phyloP scores from a whole-genome alignment of 306 rosid species.

The Glycine soja region DNA sequence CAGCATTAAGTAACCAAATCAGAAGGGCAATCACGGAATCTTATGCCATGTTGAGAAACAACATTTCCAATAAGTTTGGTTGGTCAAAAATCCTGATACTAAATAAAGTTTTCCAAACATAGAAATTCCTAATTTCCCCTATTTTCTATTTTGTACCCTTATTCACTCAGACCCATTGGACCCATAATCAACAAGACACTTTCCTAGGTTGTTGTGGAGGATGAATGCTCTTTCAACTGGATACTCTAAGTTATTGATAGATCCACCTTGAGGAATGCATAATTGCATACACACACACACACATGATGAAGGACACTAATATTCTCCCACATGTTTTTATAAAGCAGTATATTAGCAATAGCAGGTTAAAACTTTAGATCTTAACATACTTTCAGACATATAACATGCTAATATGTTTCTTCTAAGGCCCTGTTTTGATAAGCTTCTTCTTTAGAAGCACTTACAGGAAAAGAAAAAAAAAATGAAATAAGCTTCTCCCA shows the following conservation, averaged over 20 bases:
- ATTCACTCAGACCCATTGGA: neutral
- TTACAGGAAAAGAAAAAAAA: no score
- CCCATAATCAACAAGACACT: neutral
- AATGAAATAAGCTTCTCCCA: neutral
- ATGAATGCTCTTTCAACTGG: neutral
- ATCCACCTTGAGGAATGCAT: neutral
- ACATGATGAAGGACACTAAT: neutral
- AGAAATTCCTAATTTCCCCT: neutral
- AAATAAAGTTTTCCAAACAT: neutral
- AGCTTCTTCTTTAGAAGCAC: no score
- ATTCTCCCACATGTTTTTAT: neutral
- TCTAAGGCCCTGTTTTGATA: no score
- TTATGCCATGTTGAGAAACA: neutral
- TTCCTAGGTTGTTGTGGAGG: neutral
- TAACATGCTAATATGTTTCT: neutral
- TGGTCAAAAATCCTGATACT: neutral
- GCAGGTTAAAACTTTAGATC: neutral
- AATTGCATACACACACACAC: neutral
- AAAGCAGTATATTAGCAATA: neutral
- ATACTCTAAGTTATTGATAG: neutral
- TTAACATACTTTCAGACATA: neutral
- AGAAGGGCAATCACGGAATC: neutral
- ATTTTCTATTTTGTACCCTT: neutral
- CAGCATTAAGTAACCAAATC: constrained; percentile 33
- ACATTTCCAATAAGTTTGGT: neutral